phyloP scores from a whole-genome alignment of 441 rosid species.

The Croton laevigatus region DNA sequence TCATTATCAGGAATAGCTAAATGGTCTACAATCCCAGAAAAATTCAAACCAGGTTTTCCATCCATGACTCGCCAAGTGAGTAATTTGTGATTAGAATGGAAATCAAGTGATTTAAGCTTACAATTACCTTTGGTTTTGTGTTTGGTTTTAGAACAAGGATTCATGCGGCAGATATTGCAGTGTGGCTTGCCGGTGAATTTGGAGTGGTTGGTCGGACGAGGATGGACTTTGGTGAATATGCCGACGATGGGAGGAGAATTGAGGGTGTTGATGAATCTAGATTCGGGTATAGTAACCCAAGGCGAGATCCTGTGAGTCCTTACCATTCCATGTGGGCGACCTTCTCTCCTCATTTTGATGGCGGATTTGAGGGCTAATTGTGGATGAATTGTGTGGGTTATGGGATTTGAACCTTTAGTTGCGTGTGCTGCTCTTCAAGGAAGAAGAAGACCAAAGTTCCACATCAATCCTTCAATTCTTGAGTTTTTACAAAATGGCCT shows the following conservation, averaged over 20 bases:
- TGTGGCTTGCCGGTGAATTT: slow-evolving; percentile 55
- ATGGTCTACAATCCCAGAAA: slow-evolving; percentile 41
- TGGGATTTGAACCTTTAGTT: no score
- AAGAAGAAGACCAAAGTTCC: no score
- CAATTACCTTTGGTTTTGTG: slow-evolving; percentile 53
- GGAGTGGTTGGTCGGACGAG: slow-evolving; percentile 65
- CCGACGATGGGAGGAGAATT: slow-evolving; percentile 42
- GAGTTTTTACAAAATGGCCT: no score
- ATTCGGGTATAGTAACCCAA: slow-evolving; percentile 35
- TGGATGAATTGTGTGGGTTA: neutral
- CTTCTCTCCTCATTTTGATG: slow-evolving; percentile 59
- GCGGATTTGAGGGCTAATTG: slow-evolving; percentile 10
- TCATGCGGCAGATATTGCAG: slow-evolving; percentile 44
- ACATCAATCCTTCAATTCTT: no score
- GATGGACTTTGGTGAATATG: slow-evolving; percentile 38
- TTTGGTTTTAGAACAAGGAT: slow-evolving; percentile 45
- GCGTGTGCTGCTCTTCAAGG: no score
- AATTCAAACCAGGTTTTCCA: slow-evolving; percentile 16
- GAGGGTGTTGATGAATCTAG: slow-evolving; percentile 34
- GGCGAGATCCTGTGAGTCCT: slow-evolving; percentile 52
- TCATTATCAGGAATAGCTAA: slow-evolving; percentile 17
- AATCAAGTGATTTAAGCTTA: slow-evolving; percentile 45
- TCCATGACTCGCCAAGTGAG: slow-evolving; percentile 46
- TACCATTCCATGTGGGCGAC: slow-evolving; percentile 68
- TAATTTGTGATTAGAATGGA: slow-evolving; percentile 30